Percentiles rank a stretch among this genome's conserved stretches.
These are phyloP conservation scores for Hortaea sp. DNA, from an alignment of 2,329 filamentous ascomycete genomes.

Conservation along the genomic window DNA sequence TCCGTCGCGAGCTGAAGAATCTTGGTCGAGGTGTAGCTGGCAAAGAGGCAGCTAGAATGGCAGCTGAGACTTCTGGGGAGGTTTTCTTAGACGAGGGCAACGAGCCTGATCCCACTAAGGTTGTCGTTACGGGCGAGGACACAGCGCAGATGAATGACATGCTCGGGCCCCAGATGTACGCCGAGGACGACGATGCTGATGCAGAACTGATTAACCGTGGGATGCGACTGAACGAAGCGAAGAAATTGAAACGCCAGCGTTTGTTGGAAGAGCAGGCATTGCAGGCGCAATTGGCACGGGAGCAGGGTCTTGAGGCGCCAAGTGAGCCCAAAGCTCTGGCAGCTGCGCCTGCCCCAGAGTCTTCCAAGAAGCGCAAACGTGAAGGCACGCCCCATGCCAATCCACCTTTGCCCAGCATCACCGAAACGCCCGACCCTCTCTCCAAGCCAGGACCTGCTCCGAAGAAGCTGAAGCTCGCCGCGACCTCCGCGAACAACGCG, in stretches of 20 bases:
- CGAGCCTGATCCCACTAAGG: constrained; percentile 25
- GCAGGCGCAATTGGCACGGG: constrained; percentile 23
- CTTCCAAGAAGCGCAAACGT: constrained; percentile 44
- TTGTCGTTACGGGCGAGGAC: constrained; percentile 23
- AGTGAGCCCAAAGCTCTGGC: constrained; percentile 4
- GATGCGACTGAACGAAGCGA: constrained; percentile 70
- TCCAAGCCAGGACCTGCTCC: constrained; percentile 16
- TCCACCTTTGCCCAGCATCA: constrained; percentile 2
- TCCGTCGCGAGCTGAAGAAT: constrained; percentile 63
- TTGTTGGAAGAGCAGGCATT: constrained; percentile 37
- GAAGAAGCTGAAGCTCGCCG: constrained; percentile 26
- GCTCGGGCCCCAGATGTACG: constrained; percentile 20
- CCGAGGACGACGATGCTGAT: constrained; percentile 41
- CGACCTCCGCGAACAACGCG: neutral
- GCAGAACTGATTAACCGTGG: constrained; percentile 59
- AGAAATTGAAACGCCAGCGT: constrained; percentile 60
- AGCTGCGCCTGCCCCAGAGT: constrained; percentile 8
- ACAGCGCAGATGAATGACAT: constrained; percentile 22
- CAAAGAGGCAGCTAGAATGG: constrained; percentile 36
- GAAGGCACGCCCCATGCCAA: constrained; percentile 33
- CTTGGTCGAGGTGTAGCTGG: constrained; percentile 48
- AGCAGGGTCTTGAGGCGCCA: constrained; percentile 18
- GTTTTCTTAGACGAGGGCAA: constrained; percentile 51
- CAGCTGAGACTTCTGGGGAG: constrained; percentile 56
- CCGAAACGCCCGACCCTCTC: constrained; percentile 11